Base-by-base conservation (phyloP, 495 filamentous ascomycete genomes). In the Penicillium lagena region DNA sequence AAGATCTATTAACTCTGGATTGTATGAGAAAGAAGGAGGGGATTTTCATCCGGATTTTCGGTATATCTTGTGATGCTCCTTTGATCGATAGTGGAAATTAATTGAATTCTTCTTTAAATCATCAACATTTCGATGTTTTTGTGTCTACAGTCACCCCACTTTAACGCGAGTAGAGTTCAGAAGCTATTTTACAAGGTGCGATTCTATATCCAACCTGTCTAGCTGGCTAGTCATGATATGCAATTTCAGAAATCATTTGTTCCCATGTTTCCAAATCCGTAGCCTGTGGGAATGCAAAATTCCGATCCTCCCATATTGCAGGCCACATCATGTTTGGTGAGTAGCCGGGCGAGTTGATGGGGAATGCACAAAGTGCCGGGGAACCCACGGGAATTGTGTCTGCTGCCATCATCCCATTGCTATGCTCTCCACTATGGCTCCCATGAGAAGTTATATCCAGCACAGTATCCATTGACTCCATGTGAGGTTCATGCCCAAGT, bases 221-320 rank as follows among this genome's bases (percentile, higher is more conserved):
- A 32, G 30, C 30, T 11, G 11, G 30, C 34, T 51, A 51, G 9
- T 45, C 37, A 17, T 51, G 49, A 37, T 51, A 51, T 10, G 49
- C 43, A 39, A 51, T 51, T 35, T 51, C 49, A 14, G 49, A 51
- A 13, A 51, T 51, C 49, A 51, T 51, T 31, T 51, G 49, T 14
- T 51, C 49, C 49, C 49, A 51, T 8, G 49, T 51, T 35, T 46
- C 49, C 17, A 51, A 35, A 35, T 51, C 49, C 7, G 49, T 40
- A 28, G 49, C 49, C 22, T 51, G 49, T 8, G 49, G 49, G 14
- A 51, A 51, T 12, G 49, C 43, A 35, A 51, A 51, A 14, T 51
- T 51, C 14, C 46, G 49, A 15, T 51, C 49, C 17, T 51, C 49
- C 49, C 49, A 51, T 4, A 51, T 37, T 42, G 49, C 49, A 7